Evolutionary conservation across 257 asterid species (phyloP).

Genomic region (Nicotiana otophora): DNA sequence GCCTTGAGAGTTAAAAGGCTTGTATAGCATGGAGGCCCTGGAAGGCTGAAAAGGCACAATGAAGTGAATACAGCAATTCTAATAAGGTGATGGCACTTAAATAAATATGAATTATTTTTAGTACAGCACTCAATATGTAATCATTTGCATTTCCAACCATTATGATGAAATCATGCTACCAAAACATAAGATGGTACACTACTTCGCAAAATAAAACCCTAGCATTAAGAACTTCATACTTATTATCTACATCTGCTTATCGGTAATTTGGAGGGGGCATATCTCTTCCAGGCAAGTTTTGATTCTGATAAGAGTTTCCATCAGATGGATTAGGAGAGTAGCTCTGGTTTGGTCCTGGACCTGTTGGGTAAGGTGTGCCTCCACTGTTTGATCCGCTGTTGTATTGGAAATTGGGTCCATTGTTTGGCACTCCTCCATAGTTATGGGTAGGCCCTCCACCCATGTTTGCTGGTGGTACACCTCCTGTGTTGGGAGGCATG

Average conservation of each 20-base stretch:
- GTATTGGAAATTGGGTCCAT: slow-evolving; percentile 18
- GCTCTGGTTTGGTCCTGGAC: slow-evolving; percentile 32
- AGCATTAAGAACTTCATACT: neutral
- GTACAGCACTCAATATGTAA: neutral
- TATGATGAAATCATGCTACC: neutral
- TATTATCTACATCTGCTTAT: slow-evolving; percentile 25
- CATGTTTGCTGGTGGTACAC: slow-evolving; percentile 1
- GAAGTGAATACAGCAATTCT: neutral
- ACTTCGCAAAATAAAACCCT: neutral
- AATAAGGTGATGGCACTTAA: neutral
- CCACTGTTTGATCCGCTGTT: slow-evolving; percentile 23
- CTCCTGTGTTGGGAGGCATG: slow-evolving; percentile 10
- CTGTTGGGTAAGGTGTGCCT: slow-evolving; percentile 24
- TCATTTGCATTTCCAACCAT: neutral
- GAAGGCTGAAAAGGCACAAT: neutral
- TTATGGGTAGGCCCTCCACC: slow-evolving; percentile 23
- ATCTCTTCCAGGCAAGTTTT: slow-evolving; percentile 47
- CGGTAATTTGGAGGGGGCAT: slow-evolving; percentile 25
- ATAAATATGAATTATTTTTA: neutral
- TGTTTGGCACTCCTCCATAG: slow-evolving; percentile 8
- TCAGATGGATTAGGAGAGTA: slow-evolving; percentile 21
- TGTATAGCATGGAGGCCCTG: neutral
- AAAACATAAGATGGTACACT: neutral
- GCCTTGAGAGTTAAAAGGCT: too few species aligned
- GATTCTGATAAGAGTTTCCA: slow-evolving; percentile 25